These are phyloP conservation scores for Spinellus fusiger DNA, from an alignment of 192 early-diverging fungal species.

Conservation along the genomic window DNA sequence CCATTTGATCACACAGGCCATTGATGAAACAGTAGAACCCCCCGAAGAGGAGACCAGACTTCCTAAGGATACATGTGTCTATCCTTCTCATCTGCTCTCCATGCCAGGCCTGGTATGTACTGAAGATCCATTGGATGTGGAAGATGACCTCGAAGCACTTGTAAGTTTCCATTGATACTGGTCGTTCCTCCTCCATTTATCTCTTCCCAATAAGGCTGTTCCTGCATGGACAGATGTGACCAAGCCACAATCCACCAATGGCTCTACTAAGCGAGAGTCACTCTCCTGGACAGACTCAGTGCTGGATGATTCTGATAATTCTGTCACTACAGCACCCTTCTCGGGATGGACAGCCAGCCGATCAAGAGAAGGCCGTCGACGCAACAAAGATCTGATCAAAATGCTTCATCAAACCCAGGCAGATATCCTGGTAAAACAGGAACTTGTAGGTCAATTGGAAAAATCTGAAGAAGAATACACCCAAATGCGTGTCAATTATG, in stretches of 20 bases:
- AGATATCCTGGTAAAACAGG: constrained; percentile 46
- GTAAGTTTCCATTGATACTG: constrained; percentile 7
- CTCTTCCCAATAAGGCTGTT: constrained; percentile 14
- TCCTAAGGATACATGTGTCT: background rate
- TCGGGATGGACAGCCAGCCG: background rate
- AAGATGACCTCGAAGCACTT: constrained; percentile 22
- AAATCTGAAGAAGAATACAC: constrained; percentile 45
- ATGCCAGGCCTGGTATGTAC: background rate
- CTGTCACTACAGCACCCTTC: constrained; percentile 4
- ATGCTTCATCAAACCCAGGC: constrained; percentile 53
- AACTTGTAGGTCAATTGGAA: constrained; percentile 48
- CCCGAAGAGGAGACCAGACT: background rate
- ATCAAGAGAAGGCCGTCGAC: background rate
- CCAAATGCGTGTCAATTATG: constrained; percentile 56
- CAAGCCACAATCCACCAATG: constrained; percentile 6
- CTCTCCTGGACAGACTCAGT: constrained; percentile 15
- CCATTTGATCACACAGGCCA: constrained; percentile 21
- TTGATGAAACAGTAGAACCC: constrained; percentile 17
- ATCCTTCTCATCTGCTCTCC: background rate
- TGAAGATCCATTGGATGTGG: too few relatives aligned
- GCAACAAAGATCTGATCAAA: constrained; percentile 18
- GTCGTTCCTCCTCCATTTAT: background rate
- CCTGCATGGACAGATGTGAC: constrained; percentile 27
- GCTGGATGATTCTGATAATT: constrained; percentile 19
- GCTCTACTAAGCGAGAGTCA: constrained; percentile 14